Percentiles rank a stretch among this genome's conserved stretches.
Conservation (phyloP, 768 basidiomycete genomes). For the Lyophyllum decastes region DNA sequence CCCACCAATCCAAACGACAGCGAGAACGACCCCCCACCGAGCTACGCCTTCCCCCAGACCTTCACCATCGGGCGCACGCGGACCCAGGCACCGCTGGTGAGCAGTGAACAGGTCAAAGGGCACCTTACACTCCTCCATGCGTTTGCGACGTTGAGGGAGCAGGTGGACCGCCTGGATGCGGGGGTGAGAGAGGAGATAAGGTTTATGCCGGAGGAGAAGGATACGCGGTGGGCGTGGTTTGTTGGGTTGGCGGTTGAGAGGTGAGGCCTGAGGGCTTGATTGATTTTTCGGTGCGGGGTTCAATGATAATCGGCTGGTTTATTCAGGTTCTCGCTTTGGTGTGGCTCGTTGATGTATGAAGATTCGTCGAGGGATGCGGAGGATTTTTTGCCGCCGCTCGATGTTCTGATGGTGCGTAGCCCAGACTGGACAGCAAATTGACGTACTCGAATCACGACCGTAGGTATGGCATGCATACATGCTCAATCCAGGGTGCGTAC, state of each 20-base stretch:
- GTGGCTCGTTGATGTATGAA: slow-evolving; percentile 3
- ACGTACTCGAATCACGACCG: neutral
- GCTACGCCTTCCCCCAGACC: slow-evolving; percentile 5
- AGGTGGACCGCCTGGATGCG: slow-evolving; percentile 8
- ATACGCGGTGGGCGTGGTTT: slow-evolving; percentile 17
- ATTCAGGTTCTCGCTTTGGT: slow-evolving; percentile 15
- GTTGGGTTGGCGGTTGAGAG: slow-evolving; percentile 15
- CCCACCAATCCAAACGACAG: neutral
- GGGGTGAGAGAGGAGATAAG: neutral
- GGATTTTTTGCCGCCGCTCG: slow-evolving; percentile 16
- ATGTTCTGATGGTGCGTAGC: slow-evolving; percentile 17
- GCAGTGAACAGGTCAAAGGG: slow-evolving; percentile 9
- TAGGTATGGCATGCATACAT: slow-evolving; percentile 22
- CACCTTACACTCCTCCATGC: slow-evolving; percentile 15
- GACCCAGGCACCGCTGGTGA: slow-evolving; percentile 5
- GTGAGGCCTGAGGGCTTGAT: neutral
- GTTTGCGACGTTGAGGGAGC: slow-evolving; percentile 4
- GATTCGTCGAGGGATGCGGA: neutral
- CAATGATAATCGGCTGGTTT: too few relatives aligned
- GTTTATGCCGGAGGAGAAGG: slow-evolving; percentile 11
- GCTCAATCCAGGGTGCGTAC: slow-evolving; percentile 18
- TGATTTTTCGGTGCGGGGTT: neutral
- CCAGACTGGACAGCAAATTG: neutral
- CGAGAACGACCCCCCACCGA: slow-evolving; percentile 4
- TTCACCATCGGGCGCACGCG: slow-evolving; percentile 1